Evolutionary conservation across 108 stramenopile species (phyloP), one percentile per base, ranked within the genome.

Genomic region (Cyclotella cryptica): DNA sequence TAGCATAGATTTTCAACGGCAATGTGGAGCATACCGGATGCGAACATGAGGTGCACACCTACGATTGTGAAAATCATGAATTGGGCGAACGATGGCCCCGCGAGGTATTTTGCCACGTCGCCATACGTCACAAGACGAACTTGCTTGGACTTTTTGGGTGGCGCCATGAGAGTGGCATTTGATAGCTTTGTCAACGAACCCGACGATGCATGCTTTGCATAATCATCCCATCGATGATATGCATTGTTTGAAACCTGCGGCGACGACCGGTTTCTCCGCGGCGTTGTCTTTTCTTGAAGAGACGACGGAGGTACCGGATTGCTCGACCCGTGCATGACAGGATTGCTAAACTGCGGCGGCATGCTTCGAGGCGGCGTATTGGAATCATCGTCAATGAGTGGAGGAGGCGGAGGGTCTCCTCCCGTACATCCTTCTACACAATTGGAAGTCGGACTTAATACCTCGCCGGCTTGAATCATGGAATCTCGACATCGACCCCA

Each of bases 61-160:
- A 84, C 75, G n/a, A 84, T 74, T 13, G 78, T 73, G 47, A 77
- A 79, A 42, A 77, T 59, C 26, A 81, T 59, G 46, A 77, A 52
- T 55, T 71, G 55, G 22, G 80, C 63, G 0, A 79, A 69, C 3
- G 52, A 63, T 45, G 70, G 58, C 14, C 84, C 84, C 19, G 69
- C 71, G 11, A 84, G 63, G 35, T 71, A 79, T 29, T 77, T 77
- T 21, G 69, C 84, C 39, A 84, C 80, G 60, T 84, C 84, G 17
- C 84, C 78, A 24, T 84, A 84, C n/a, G 84, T 84, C n/a, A 84
- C 62, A 0, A 84, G 69, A 62, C 83, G 66, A 11, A 75, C 78
- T 41, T 78, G 57, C 43, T 49, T 46, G 28, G 39, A 49, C 28
- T 81, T 66, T 63, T 41, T 54, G 45, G 78, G 72, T n/a, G 69